These are phyloP conservation scores for Auriscalpium microsporum DNA, from an alignment of 768 basidiomycete species.

Conservation along the genomic window DNA sequence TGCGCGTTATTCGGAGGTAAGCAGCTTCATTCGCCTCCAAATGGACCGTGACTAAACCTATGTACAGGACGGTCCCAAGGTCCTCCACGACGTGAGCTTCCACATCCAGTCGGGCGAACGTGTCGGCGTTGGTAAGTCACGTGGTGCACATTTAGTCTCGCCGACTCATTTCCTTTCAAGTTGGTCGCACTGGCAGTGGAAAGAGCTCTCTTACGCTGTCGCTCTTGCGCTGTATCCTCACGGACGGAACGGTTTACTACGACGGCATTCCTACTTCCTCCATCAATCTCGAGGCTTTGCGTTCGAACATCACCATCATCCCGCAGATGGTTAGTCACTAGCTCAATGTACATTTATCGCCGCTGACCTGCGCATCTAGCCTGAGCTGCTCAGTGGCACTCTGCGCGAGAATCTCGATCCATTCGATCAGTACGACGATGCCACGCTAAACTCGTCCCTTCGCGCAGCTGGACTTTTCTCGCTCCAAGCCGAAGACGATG, in stretches of 20 bases:
- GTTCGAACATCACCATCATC: slow-evolving; percentile 50
- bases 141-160: neutral
- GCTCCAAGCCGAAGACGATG: slow-evolving; percentile 29
- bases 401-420: slow-evolving; percentile 56
- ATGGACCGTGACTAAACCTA: neutral
- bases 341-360: neutral
- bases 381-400: slow-evolving; percentile 46
- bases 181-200: slow-evolving; percentile 54
- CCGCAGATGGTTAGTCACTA: slow-evolving; percentile 39
- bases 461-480: slow-evolving; percentile 39
- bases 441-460: slow-evolving; percentile 40
- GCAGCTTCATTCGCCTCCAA: neutral
- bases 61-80: slow-evolving; percentile 41
- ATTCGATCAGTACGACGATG: slow-evolving; percentile 46
- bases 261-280: slow-evolving; percentile 38
- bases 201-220: slow-evolving; percentile 47
- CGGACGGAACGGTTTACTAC: slow-evolving; percentile 42
- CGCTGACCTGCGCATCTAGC: slow-evolving; percentile 21
- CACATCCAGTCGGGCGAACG: slow-evolving; percentile 48
- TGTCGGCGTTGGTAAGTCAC: slow-evolving; percentile 42
- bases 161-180: slow-evolving; percentile 18
- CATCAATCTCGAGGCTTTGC: slow-evolving; percentile 45
- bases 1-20: slow-evolving; percentile 36
- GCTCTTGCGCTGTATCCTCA: slow-evolving; percentile 46
- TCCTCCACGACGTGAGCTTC: slow-evolving; percentile 44